A percentile compares a stretch with the other conserved stretches of the same genome.
Evolutionary conservation across 2,329 filamentous ascomycete genomes (phyloP).

Genomic region (Aspergillus melleus): DNA sequence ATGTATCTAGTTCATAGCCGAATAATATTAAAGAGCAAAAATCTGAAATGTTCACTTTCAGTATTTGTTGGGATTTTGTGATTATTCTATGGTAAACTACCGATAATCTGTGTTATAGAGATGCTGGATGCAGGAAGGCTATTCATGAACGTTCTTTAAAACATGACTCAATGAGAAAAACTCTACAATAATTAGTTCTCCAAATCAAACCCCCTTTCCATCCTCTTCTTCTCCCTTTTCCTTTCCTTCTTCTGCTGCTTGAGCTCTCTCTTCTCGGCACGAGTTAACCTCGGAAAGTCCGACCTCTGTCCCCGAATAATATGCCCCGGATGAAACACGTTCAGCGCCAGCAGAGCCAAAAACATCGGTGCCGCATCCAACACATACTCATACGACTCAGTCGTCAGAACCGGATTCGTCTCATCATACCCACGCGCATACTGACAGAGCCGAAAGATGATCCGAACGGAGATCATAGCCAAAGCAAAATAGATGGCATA

Average conservation of each 20-base stretch:
- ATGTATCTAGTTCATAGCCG: neutral
- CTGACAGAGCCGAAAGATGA: conserved; percentile 60
- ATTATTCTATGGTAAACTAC: no score
- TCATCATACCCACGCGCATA: conserved; percentile 49
- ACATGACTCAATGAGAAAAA: no score
- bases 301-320: conserved; percentile 26
- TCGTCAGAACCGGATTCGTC: conserved; percentile 40
- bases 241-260: neutral
- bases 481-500: conserved; percentile 54
- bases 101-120: no score
- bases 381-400: conserved; percentile 40
- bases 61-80: no score
- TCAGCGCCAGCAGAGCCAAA: conserved; percentile 36
- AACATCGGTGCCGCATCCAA: conserved; percentile 45
- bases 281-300: neutral
- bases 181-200: no score
- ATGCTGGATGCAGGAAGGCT: no score
- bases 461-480: conserved; percentile 53
- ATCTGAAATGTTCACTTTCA: neutral
- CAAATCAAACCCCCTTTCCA: neutral
- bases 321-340: conserved; percentile 39
- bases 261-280: neutral
- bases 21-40: neutral
- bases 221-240: neutral
- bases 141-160: no score